Conservation (phyloP, 164 flowering plant species). For the Paratinospora sagittata region DNA sequence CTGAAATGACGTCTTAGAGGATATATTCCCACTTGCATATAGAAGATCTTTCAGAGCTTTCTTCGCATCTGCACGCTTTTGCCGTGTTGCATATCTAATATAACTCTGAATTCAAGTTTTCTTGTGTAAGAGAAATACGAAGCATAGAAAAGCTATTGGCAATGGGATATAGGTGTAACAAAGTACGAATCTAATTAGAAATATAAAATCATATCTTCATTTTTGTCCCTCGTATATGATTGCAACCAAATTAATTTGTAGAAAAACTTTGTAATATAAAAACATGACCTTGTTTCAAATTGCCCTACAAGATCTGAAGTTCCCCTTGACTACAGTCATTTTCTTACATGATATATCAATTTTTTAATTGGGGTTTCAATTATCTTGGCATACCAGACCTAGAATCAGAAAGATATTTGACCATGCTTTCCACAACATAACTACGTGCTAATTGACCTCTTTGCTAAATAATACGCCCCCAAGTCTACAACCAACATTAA, state of each 20-base stretch:
- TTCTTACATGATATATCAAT: no score
- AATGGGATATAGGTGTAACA: background rate
- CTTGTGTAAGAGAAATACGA: slow-evolving; percentile 6
- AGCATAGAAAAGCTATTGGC: background rate
- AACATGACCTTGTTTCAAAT: no score
- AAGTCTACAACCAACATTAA: no score
- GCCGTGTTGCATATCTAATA: slow-evolving; percentile 44
- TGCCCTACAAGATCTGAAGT: no score
- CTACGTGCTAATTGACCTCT: no score
- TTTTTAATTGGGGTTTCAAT: no score
- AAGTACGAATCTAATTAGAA: background rate
- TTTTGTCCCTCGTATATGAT: background rate
- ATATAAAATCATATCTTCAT: background rate
- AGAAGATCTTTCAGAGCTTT: slow-evolving; percentile 62
- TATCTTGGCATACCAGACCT: no score
- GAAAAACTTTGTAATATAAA: background rate
- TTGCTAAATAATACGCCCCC: no score
- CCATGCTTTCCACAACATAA: no score
- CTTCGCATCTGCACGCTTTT: slow-evolving; percentile 74
- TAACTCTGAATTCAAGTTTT: slow-evolving; percentile 34
- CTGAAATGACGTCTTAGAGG: slow-evolving; percentile 31
- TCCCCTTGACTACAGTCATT: no score
- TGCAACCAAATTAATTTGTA: slow-evolving; percentile 1
- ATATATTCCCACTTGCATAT: slow-evolving; percentile 33
- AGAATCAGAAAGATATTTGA: no score